Evolutionary conservation across 1,139 yeast species (phyloP).

Genomic region (Kodamaea derodonti): DNA sequence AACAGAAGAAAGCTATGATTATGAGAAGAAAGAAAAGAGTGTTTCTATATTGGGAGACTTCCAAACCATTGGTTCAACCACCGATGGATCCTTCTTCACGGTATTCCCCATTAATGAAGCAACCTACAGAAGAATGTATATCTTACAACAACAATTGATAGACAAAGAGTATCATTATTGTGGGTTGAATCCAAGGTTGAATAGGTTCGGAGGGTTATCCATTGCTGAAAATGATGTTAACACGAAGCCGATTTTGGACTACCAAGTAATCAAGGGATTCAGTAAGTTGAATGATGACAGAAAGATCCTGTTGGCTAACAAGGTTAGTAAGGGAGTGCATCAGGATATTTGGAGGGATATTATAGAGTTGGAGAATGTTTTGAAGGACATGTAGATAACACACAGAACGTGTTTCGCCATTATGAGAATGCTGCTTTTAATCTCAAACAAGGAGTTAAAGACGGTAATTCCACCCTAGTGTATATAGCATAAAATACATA

Average conservation of each 20-base stretch:
- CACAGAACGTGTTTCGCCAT: neutral
- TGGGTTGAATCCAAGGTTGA: constrained; percentile 79
- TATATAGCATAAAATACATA: too few relatives aligned
- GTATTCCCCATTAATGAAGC: constrained; percentile 76
- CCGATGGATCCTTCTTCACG: constrained; percentile 75
- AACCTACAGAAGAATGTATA: constrained; percentile 74
- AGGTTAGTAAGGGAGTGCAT: constrained; percentile 48
- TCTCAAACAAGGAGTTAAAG: too few relatives aligned
- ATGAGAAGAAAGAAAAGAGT: constrained; percentile 10
- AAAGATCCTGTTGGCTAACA: constrained; percentile 49
- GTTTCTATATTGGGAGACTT: constrained; percentile 28
- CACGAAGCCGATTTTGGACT: constrained; percentile 59
- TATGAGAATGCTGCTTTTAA: too few relatives aligned
- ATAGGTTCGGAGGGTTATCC: constrained; percentile 52
- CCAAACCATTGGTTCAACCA: constrained; percentile 65
- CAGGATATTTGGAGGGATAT: constrained; percentile 68
- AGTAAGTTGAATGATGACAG: constrained; percentile 54
- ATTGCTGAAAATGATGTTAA: constrained; percentile 33
- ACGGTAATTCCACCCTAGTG: too few relatives aligned
- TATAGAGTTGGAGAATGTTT: constrained; percentile 46
- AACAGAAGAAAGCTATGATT: constrained; percentile 23
- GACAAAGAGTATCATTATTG: constrained; percentile 72
- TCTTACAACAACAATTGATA: constrained; percentile 80
- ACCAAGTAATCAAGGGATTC: constrained; percentile 51
- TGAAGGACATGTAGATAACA: constrained; percentile 22